Conservation (phyloP, 2,329 filamentous ascomycete genomes). For the Graphilbum fragrans region DNA sequence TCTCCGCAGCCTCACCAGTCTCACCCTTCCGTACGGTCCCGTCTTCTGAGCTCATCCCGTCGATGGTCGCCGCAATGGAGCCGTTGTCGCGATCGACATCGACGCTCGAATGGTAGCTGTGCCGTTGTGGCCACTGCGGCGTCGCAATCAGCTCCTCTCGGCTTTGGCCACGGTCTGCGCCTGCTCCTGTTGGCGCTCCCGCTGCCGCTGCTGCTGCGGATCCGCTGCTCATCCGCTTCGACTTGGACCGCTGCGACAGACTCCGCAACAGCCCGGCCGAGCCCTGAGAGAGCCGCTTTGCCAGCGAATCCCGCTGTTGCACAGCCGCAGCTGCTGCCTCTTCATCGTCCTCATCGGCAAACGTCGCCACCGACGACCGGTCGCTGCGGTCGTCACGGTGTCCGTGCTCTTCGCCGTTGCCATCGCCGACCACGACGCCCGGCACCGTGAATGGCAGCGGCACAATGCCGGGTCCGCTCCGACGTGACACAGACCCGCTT, state of each 20-base stretch:
- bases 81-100: constrained; percentile 26
- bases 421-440: constrained; percentile 10
- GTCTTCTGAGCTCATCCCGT: constrained; percentile 35
- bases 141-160: constrained; percentile 32
- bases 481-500: constrained; percentile 20
- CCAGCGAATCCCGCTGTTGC: constrained; percentile 23
- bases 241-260: constrained; percentile 25
- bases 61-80: constrained; percentile 47
- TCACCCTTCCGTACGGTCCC: background rate
- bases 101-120: constrained; percentile 5
- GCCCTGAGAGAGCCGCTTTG: constrained; percentile 35
- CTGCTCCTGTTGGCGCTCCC: too few species aligned
- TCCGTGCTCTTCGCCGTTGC: background rate
- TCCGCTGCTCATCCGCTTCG: constrained; percentile 12
- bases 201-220: background rate
- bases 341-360: constrained; percentile 50
- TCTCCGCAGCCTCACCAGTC: constrained; percentile 15
- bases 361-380: constrained; percentile 57
- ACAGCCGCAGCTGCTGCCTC: constrained; percentile 11
- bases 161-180: too few species aligned
- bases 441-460: constrained; percentile 56
- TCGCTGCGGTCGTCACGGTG: constrained; percentile 28
- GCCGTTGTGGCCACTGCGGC: constrained; percentile 22
- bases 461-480: constrained; percentile 25
- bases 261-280: constrained; percentile 32